A percentile compares a stretch with the other conserved stretches of the same genome.
phyloP scores from a whole-genome alignment of 1,284 basidiomycete species.

The Cryptococcus neoformans region DNA sequence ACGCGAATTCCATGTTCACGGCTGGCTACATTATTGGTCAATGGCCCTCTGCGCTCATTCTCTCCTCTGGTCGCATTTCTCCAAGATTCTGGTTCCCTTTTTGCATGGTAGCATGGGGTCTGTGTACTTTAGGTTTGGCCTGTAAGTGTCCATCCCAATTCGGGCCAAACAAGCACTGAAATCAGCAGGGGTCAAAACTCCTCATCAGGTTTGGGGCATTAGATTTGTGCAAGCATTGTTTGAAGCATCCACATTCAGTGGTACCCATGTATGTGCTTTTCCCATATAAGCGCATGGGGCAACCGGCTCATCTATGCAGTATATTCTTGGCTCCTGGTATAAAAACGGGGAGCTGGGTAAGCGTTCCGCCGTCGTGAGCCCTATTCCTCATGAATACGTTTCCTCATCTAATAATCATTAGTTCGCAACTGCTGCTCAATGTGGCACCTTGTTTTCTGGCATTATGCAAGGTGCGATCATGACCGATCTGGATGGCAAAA shows the following conservation, averaged over 20 bases:
- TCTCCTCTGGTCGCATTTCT: conserved; percentile 34
- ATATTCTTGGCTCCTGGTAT: conserved; percentile 46
- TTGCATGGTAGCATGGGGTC: conserved; percentile 33
- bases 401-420: background rate
- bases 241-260: conserved; percentile 35
- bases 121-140: conserved; percentile 26
- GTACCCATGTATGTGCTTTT: conserved; percentile 19
- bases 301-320: conserved; percentile 12
- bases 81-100: conserved; percentile 41
- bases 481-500: conserved; percentile 25
- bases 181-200: conserved; percentile 21
- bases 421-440: conserved; percentile 38
- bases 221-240: conserved; percentile 35
- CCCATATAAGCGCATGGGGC: background rate
- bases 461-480: conserved; percentile 44
- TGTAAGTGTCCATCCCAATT: conserved; percentile 10
- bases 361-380: conserved; percentile 31
- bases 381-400: background rate
- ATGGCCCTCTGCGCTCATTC: conserved; percentile 32
- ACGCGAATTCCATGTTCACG: conserved; percentile 32
- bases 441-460: conserved; percentile 40
- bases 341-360: conserved; percentile 41
- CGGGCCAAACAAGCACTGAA: background rate
- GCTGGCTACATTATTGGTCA: conserved; percentile 40
- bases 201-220: conserved; percentile 35